Base-by-base conservation (phyloP, 2,329 filamentous ascomycete species). In the Teratosphaeriaceae sp. region DNA sequence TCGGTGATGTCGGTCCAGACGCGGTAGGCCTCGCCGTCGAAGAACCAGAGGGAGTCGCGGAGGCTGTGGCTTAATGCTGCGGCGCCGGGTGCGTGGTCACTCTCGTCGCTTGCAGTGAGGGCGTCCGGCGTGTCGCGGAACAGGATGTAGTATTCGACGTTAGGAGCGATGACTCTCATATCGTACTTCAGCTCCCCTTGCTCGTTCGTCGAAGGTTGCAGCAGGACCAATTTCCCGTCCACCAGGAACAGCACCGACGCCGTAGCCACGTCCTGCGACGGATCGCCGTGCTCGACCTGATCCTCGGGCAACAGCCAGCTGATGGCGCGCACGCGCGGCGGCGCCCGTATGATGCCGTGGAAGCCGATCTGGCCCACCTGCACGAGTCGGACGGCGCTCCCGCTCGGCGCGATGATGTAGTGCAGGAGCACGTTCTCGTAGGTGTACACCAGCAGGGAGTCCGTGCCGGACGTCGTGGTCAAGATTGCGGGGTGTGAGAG, bases 311-410 rank as follows among this genome's bases (percentile, higher is more conserved):
- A 65, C 46, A 98, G 85, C 92, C 92, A 98, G 66, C 88, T 96
- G 30, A 98, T 79, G 8, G 89, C 87, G 53, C 92, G 81, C 4
- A 98, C 92, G 59, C 92, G 79, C 18, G 89, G 88, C 9, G 92
- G 92, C 26, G 92, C 94, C 55, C 92, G 76, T 33, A 98, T 89
- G 49, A 98, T 96, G 35, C 92, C 92, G 62, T 98, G 86, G 55
- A 98, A 92, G 11, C 88, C 90, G 57, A 98, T 98, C 62, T 97
- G 92, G 8, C 94, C 92, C n/a, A 97, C 89, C 60, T 94, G 88
- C 5, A 94, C 78, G 22, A 97, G 75, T 33, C 81, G 82, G 24
- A 94, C 77, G 18, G 81, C 81, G 23, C 13, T 73, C 18, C 79
- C 74, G 0, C 80, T 76, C 0, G 85, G 81, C 49, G 74, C 77